These are phyloP conservation scores for Lasiodiplodia hormozganensis DNA, from an alignment of 2,329 filamentous ascomycete genomes.

Conservation along the genomic window DNA sequence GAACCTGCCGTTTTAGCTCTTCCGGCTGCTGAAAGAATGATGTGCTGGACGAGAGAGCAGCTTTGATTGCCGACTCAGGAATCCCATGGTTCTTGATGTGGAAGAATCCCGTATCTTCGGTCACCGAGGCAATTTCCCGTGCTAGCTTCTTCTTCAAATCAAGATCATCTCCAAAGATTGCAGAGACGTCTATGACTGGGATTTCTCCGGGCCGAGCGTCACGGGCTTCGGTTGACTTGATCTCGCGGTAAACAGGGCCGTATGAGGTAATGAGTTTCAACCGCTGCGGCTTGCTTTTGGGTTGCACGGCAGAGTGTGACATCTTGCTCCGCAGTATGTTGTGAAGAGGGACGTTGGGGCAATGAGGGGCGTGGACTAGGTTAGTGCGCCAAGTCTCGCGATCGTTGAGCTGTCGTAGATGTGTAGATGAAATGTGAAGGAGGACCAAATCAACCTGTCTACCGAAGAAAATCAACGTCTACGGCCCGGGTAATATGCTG, in stretches of 20 bases:
- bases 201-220: conserved; percentile 43
- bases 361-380: not conserved
- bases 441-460: not conserved
- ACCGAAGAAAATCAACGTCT: too few species aligned
- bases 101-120: conserved; percentile 32
- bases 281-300: not conserved
- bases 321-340: not conserved
- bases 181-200: conserved; percentile 42
- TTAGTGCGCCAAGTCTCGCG: not conserved
- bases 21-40: conserved; percentile 42
- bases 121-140: conserved; percentile 32
- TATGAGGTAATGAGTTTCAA: conserved; percentile 13
- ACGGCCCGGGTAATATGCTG: not conserved
- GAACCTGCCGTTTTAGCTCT: conserved; percentile 47
- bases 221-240: conserved; percentile 13
- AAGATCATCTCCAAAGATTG: conserved; percentile 45
- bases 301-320: not conserved
- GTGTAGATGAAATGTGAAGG: not conserved
- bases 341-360: not conserved
- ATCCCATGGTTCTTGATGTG: conserved; percentile 39
- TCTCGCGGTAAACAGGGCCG: conserved; percentile 5
- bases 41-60: conserved; percentile 40
- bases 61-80: conserved; percentile 46
- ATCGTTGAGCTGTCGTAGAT: not conserved
- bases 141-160: conserved; percentile 49